Percentiles rank a stretch among this genome's conserved stretches.
Conservation (phyloP, 257 asterid genomes). For the Leptodermis oblonga region DNA sequence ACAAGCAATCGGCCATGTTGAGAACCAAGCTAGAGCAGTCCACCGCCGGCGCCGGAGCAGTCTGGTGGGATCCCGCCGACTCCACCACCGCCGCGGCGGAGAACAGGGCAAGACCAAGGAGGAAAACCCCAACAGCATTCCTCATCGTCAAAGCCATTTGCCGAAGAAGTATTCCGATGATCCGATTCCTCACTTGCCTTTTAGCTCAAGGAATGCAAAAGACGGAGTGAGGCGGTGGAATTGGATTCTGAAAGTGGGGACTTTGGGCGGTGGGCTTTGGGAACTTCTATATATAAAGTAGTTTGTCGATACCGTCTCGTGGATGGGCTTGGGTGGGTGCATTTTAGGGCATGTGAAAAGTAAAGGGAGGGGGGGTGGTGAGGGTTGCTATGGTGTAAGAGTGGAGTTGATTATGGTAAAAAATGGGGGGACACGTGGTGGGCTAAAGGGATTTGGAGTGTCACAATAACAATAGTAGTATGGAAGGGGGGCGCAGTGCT, state of each 20-base stretch:
- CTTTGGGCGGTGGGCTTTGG: neutral
- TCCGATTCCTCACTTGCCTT: no score
- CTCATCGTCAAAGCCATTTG: neutral
- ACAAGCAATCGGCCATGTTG: conserved; percentile 71
- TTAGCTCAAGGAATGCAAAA: neutral
- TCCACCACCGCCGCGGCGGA: conserved; percentile 14
- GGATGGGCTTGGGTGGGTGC: neutral
- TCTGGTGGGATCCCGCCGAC: conserved; percentile 36
- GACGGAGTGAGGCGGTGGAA: neutral
- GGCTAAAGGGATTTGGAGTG: neutral
- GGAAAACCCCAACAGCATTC: neutral
- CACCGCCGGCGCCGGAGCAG: conserved; percentile 75
- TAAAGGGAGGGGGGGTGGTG: neutral
- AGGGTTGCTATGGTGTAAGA: neutral
- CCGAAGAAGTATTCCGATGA: no score
- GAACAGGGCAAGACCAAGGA: neutral
- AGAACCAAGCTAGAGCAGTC: conserved; percentile 63
- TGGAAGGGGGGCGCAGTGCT: neutral
- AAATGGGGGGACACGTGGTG: conserved; percentile 17
- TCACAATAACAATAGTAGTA: neutral
- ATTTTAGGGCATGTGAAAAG: conserved; percentile 8
- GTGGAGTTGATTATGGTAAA: neutral
- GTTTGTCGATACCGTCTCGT: neutral
- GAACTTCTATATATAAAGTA: neutral
- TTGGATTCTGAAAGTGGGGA: neutral